phyloP scores from a whole-genome alignment of 305 asterid species.

The Euphrasia arctica region DNA sequence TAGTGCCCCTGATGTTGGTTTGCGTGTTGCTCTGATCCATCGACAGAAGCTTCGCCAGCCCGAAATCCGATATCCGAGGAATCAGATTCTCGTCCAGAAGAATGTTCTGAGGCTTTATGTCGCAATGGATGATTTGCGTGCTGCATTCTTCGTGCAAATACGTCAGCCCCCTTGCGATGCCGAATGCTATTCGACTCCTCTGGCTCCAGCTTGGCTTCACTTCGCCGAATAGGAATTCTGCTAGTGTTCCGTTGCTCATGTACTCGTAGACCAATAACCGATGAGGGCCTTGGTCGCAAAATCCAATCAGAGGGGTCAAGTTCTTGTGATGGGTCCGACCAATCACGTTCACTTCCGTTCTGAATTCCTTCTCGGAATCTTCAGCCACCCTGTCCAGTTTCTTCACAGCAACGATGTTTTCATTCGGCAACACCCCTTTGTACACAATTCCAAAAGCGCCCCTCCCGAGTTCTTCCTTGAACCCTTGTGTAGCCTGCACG shows the following conservation, averaged over 20 bases:
- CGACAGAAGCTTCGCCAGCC: conserved; percentile 1
- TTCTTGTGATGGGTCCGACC: not conserved
- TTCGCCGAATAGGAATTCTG: not conserved
- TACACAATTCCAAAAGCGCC: not conserved
- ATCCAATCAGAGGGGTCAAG: not conserved
- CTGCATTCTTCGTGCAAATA: conserved; percentile 5
- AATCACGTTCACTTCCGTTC: not conserved
- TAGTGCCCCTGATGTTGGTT: not conserved
- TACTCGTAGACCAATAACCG: not conserved
- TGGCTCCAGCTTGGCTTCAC: conserved; percentile 2
- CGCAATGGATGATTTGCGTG: not conserved
- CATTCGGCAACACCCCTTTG: not conserved
- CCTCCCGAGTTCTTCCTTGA: not conserved
- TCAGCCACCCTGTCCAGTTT: not conserved
- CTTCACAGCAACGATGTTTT: not conserved
- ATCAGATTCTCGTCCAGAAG: not conserved
- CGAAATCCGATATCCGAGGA: not conserved
- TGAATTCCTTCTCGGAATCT: not conserved
- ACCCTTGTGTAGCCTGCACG: not conserved
- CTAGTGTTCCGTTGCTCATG: conserved; percentile 2
- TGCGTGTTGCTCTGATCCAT: not conserved
- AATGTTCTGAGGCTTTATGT: not conserved
- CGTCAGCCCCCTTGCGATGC: not conserved
- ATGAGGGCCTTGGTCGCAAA: not conserved
- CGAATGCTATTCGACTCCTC: not conserved